Conservation (phyloP, 2,329 filamentous ascomycete species). For the Fusarium concolor region DNA sequence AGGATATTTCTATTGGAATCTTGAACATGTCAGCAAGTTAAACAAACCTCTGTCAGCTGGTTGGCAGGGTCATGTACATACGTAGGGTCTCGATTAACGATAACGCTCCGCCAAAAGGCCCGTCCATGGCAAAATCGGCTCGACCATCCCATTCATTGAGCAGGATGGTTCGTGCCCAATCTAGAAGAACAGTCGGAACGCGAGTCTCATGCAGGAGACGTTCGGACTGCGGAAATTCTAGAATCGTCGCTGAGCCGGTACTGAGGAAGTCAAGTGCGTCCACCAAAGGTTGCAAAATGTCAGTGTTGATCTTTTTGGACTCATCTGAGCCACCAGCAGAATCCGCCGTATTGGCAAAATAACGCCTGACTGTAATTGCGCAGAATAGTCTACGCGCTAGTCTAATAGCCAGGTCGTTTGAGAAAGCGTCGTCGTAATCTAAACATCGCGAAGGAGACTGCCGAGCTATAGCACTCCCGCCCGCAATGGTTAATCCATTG, state of each 20-base stretch:
- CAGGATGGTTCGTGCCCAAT: constrained; percentile 81
- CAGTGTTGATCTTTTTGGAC: constrained; percentile 47
- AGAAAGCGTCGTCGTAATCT: constrained; percentile 72
- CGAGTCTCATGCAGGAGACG: constrained; percentile 67
- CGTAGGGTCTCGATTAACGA: constrained; percentile 78
- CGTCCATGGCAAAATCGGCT: constrained; percentile 75
- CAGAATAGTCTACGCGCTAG: constrained; percentile 69
- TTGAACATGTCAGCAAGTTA: constrained; percentile 45
- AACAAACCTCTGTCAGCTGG: neutral
- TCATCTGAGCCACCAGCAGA: constrained; percentile 53
- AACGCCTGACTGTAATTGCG: constrained; percentile 65
- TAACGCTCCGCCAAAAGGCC: constrained; percentile 80
- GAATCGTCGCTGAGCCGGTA: constrained; percentile 56
- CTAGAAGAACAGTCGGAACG: constrained; percentile 68
- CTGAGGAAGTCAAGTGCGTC: constrained; percentile 65
- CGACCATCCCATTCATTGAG: constrained; percentile 84
- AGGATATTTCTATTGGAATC: constrained; percentile 73
- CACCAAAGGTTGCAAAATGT: constrained; percentile 62
- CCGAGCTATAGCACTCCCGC: constrained; percentile 58
- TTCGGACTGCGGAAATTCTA: constrained; percentile 64
- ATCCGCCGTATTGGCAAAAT: constrained; percentile 59
- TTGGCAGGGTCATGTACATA: constrained; percentile 56
- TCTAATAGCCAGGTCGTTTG: constrained; percentile 69
- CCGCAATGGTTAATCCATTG: constrained; percentile 62
- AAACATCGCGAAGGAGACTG: constrained; percentile 65